phyloP scores from a whole-genome alignment of 371 early-diverging fungal genomes.

The Nematocida homosporus region DNA sequence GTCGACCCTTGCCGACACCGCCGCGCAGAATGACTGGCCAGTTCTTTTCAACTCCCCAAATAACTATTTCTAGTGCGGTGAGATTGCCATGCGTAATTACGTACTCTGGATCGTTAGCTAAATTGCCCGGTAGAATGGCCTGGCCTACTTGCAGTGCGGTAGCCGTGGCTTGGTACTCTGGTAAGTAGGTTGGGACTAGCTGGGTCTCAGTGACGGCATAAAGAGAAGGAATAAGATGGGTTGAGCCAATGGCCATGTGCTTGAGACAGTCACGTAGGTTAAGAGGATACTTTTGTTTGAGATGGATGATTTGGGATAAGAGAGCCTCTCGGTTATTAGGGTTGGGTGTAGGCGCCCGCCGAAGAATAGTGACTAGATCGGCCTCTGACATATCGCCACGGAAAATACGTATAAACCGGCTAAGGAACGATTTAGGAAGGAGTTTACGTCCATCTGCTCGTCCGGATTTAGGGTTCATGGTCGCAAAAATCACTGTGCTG shows the following conservation, averaged over 20 bases:
- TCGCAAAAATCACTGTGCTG: constrained; percentile 89
- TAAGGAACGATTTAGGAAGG: constrained; percentile 90
- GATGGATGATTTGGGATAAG: constrained; percentile 57
- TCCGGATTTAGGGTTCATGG: constrained; percentile 84
- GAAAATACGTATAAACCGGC: constrained; percentile 89
- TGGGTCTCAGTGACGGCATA: not conserved
- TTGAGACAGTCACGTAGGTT: constrained; percentile 45
- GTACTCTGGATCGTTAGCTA: constrained; percentile 23
- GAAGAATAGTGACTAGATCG: constrained; percentile 61
- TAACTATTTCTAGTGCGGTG: constrained; percentile 12
- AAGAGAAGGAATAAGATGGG: constrained; percentile 22
- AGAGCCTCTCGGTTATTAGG: not conserved
- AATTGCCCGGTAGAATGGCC: constrained; percentile 3
- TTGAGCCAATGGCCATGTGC: constrained; percentile 46
- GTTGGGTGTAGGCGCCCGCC: constrained; percentile 18
- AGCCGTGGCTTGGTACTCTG: constrained; percentile 1
- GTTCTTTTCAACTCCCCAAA: constrained; percentile 19
- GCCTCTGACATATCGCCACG: constrained; percentile 70
- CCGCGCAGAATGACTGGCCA: constrained; percentile 50
- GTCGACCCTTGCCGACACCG: constrained; percentile 87
- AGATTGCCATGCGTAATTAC: constrained; percentile 39
- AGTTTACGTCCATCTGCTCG: constrained; percentile 96
- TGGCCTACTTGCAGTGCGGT: constrained; percentile 9
- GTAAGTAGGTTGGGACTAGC: not conserved
- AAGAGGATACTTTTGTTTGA: not conserved